These are phyloP conservation scores for Forsythia suspensa DNA, from an alignment of 257 asterid genomes.

Conservation along the genomic window DNA sequence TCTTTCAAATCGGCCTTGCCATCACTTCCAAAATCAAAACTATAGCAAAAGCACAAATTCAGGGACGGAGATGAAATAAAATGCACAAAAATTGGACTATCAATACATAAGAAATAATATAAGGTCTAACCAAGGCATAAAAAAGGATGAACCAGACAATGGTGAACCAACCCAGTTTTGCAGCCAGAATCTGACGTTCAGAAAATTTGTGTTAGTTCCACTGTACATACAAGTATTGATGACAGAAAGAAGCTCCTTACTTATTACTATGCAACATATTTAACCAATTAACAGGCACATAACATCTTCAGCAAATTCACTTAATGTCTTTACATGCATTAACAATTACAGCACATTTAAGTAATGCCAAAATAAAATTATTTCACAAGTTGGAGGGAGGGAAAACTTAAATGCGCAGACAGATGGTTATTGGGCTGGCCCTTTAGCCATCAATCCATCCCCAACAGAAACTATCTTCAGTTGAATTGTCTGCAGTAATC, in stretches of 20 bases:
- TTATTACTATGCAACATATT: slow-evolving; percentile 7
- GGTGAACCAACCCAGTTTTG: slow-evolving; percentile 98
- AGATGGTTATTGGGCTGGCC: neutral
- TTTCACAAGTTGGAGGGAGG: neutral
- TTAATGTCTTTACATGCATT: neutral
- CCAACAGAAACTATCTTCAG: neutral
- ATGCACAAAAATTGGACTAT: slow-evolving; percentile 3
- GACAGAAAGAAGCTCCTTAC: slow-evolving; percentile 18
- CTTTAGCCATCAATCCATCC: slow-evolving; percentile 7
- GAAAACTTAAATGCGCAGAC: neutral
- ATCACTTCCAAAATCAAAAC: slow-evolving; percentile 57
- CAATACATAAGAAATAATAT: slow-evolving; percentile 11
- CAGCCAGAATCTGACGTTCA: slow-evolving; percentile 84
- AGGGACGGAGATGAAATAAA: slow-evolving; percentile 22
- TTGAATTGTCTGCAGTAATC: slow-evolving; percentile 1
- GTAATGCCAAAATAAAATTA: slow-evolving; percentile 4
- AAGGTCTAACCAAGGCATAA: slow-evolving; percentile 75
- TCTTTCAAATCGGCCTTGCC: slow-evolving; percentile 56
- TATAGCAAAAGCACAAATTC: slow-evolving; percentile 27
- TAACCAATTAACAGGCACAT: slow-evolving; percentile 14
- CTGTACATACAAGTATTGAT: slow-evolving; percentile 12
- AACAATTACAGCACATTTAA: neutral
- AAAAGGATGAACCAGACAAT: slow-evolving; percentile 71
- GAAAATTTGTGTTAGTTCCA: slow-evolving; percentile 23
- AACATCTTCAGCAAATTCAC: slow-evolving; percentile 11